Base-by-base conservation (phyloP, 2,329 filamentous ascomycete genomes). In the Pseudocercospora fuligena region DNA sequence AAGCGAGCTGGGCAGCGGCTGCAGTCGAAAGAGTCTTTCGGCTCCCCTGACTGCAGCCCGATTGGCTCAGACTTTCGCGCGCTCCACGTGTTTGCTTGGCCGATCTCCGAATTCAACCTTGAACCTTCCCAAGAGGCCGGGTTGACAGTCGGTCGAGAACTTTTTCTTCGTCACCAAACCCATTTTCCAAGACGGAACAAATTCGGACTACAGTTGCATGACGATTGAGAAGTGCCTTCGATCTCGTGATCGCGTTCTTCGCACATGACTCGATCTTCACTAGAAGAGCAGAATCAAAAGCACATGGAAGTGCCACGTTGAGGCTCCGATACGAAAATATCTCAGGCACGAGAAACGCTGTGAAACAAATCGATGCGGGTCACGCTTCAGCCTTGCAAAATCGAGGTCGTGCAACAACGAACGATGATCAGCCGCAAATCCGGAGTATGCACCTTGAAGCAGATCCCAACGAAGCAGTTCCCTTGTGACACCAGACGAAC, bases 41-140 rank as follows among this genome's bases (percentile, higher is more conserved):
- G 51, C 12, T 31, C 51, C 51, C 51, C 14, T 56, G 51, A 31
- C 23, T 31, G 51, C 40, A 31, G 23, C 51, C 27, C 51, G 51
- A 56, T 56, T 56, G 23, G 51, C 51, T 56, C 51, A 56, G 27
- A 19, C 23, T 56, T 53, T 31, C 23, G 51, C 23, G 27, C 12
- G 27, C 23, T 16, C 23, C 51, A 56, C 51, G 51, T 56, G 51
- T 56, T n/a, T 56, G 47, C 51, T 56, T 56, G 51, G 51, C 51
- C 29, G 51, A 56, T 31, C 12, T 25, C 12, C 6, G 12, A 9
- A n/a, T n/a, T n/a, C 23, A 31, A 54, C 49, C 49, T 53, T 27
- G 49, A 53, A 23, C 12, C 33, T 36, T 36, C 11, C 23, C 19
- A 53, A 9, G 49, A 53, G 46, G 46, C 33, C 33, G 33, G 33